phyloP scores from a whole-genome alignment of 495 filamentous ascomycete species.

The Aspergillus taichungensis region DNA sequence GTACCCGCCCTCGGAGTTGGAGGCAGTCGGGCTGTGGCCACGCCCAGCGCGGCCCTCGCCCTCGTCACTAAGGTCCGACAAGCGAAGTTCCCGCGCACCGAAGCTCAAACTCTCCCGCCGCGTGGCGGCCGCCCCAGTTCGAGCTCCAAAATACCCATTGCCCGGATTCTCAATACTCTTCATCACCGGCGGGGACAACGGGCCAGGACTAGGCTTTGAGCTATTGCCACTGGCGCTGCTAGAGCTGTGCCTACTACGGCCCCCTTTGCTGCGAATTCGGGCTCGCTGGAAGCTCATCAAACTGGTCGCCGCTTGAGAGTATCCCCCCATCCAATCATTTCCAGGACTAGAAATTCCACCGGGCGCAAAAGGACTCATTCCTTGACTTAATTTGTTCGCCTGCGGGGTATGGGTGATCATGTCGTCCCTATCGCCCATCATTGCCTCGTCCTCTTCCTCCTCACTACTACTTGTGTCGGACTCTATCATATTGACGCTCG shows the following conservation, averaged over 20 bases:
- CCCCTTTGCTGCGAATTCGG: conserved; percentile 38
- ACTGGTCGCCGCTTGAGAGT: conserved; percentile 60
- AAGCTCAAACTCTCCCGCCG: conserved; percentile 78
- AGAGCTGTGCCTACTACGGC: conserved; percentile 54
- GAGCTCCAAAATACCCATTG: conserved; percentile 37
- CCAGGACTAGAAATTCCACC: conserved; percentile 39
- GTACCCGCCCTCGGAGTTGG: conserved; percentile 35
- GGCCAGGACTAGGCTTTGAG: conserved; percentile 57
- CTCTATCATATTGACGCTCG: conserved; percentile 71
- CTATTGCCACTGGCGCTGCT: conserved; percentile 63
- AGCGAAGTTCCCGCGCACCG: conserved; percentile 76
- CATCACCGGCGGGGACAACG: conserved; percentile 54
- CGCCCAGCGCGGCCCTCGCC: conserved; percentile 42
- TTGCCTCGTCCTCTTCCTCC: conserved; percentile 67
- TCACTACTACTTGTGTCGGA: conserved; percentile 69
- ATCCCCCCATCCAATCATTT: conserved; percentile 49
- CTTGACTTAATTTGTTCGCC: conserved; percentile 28
- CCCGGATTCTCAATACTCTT: conserved; percentile 49
- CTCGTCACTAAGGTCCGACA: conserved; percentile 82
- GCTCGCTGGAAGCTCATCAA: conserved; percentile 70
- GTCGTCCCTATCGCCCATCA: conserved; percentile 76
- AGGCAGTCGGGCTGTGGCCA: conserved; percentile 34
- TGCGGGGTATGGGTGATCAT: conserved; percentile 55
- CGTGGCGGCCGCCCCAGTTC: conserved; percentile 38
- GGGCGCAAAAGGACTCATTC: conserved; percentile 39